These are phyloP conservation scores for Talaromyces funiculosus DNA, from an alignment of 2,329 filamentous ascomycete species.

Conservation along the genomic window DNA sequence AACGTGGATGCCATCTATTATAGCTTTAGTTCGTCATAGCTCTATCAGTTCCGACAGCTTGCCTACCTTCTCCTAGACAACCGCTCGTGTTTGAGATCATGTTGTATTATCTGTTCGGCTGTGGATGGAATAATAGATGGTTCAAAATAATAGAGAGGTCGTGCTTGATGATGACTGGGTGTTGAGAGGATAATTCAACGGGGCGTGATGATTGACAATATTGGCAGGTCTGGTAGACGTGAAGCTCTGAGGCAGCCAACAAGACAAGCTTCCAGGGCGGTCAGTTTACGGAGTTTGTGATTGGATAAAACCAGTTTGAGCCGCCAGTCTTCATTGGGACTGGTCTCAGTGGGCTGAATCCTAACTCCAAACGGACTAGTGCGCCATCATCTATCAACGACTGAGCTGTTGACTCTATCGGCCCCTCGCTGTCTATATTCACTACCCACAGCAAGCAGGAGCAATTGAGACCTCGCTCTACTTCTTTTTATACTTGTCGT, in stretches of 20 bases:
- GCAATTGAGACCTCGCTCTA: neutral
- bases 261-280: constrained; percentile 13
- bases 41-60: constrained; percentile 13
- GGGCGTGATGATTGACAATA: neutral
- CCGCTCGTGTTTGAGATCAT: constrained; percentile 41
- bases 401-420: neutral
- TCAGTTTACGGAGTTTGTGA: constrained; percentile 2
- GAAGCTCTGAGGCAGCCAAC: constrained; percentile 16
- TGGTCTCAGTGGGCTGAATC: neutral
- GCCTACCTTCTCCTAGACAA: constrained; percentile 41
- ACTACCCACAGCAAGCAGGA: neutral
- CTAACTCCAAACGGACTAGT: neutral
- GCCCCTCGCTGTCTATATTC: neutral
- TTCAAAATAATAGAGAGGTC: neutral
- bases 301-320: neutral
- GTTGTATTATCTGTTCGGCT: neutral
- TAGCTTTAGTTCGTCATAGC: constrained; percentile 4
- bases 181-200: neutral
- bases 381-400: neutral
- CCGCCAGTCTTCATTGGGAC: neutral
- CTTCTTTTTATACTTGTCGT: neutral
- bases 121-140: neutral
- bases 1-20: constrained; percentile 91
- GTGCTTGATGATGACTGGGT: neutral
- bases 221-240: neutral